These are phyloP conservation scores for Tetradesmus lagerheimii DNA, from an alignment of 139 green algal genomes.

Conservation along the genomic window DNA sequence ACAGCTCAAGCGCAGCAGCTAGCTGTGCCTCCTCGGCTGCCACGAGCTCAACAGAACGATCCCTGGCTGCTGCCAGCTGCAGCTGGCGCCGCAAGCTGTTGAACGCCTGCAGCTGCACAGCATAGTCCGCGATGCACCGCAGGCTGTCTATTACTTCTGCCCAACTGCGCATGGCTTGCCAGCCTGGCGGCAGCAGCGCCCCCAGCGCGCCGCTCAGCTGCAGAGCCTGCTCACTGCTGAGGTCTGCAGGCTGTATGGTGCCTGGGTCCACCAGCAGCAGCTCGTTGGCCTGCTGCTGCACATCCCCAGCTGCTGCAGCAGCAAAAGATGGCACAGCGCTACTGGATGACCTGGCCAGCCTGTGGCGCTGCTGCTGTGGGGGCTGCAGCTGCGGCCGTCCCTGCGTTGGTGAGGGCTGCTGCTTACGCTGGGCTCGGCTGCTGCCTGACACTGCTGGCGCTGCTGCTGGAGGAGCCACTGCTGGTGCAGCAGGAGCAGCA, in stretches of 20 bases:
- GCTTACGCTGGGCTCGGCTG: not conserved
- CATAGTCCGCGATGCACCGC: not conserved
- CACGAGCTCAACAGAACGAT: not conserved
- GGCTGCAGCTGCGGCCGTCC: not conserved
- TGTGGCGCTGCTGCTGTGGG: not conserved
- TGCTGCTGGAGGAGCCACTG: not conserved
- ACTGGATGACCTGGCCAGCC: not conserved
- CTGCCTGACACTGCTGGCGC: not conserved
- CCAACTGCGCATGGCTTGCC: not conserved
- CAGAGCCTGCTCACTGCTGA: not conserved
- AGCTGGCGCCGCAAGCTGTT: not conserved
- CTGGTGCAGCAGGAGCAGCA: not conserved
- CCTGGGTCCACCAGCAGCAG: not conserved
- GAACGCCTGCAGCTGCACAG: not conserved
- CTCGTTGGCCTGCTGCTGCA: not conserved
- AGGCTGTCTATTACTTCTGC: not conserved
- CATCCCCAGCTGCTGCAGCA: not conserved
- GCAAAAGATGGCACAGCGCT: not conserved
- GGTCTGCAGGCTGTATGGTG: not conserved
- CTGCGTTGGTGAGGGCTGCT: not conserved
- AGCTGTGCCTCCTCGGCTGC: not conserved
- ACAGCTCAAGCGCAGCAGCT: not conserved
- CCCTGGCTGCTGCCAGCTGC: not conserved
- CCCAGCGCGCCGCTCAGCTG: not conserved
- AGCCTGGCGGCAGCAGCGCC: not conserved